These are phyloP conservation scores for Cutaneotrichosporon cavernicola DNA, from an alignment of 1,284 basidiomycete genomes.

Conservation along the genomic window DNA sequence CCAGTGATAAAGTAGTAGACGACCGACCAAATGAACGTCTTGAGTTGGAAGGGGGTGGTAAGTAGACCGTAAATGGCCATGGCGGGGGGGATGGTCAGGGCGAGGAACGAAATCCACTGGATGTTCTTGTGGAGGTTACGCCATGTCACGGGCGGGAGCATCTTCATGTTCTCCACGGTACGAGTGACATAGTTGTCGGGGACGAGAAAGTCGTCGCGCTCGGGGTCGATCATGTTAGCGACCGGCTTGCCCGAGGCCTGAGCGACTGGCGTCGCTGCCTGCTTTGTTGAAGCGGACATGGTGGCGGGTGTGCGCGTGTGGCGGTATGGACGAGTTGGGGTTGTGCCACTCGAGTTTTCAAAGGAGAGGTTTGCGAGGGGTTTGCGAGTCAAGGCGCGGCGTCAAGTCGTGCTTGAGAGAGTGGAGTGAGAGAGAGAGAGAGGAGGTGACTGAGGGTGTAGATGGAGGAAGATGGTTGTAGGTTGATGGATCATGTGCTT, in stretches of 20 bases:
- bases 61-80: conserved; percentile 68
- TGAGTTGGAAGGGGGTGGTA: conserved; percentile 62
- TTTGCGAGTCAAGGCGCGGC: conserved; percentile 6
- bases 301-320: not conserved
- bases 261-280: not conserved
- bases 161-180: conserved; percentile 70
- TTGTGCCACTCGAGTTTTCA: not conserved
- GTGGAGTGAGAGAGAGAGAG: not conserved
- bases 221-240: conserved; percentile 17
- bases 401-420: conserved; percentile 13
- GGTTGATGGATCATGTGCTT: not conserved
- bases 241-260: not conserved
- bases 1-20: conserved; percentile 84
- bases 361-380: no score
- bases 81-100: conserved; percentile 70
- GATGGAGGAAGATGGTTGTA: not conserved
- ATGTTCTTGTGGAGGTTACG: conserved; percentile 68
- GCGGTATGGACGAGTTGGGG: not conserved
- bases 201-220: conserved; percentile 56
- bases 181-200: conserved; percentile 87
- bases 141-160: conserved; percentile 73
- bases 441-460: not conserved
- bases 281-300: not conserved
- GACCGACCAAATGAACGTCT: conserved; percentile 70
- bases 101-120: conserved; percentile 71